Conservation (phyloP, 2,329 filamentous ascomycete species). For the Alternaria longipes region DNA sequence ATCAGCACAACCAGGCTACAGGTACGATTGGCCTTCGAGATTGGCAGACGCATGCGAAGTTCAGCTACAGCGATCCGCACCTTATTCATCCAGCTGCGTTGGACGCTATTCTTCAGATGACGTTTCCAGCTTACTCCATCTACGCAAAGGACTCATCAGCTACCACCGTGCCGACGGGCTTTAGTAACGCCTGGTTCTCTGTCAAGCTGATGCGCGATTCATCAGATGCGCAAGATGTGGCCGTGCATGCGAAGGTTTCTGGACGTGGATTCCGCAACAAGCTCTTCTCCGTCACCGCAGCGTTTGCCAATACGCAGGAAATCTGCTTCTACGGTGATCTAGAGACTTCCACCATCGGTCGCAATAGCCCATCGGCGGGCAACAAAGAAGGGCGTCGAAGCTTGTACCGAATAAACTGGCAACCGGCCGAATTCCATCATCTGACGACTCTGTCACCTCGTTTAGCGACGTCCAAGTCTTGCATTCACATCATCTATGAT, state of each 20-base stretch:
- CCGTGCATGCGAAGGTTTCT: conserved; percentile 17
- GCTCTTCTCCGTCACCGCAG: conserved; percentile 16
- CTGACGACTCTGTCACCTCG: background rate
- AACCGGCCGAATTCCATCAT: conserved; percentile 8
- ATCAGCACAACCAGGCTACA: conserved; percentile 10
- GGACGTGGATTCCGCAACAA: conserved; percentile 24
- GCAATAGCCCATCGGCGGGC: background rate
- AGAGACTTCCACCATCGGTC: conserved; percentile 23
- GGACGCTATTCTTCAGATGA: conserved; percentile 27
- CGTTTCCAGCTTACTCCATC: conserved; percentile 21
- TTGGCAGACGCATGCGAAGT: conserved; percentile 16
- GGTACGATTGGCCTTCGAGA: conserved; percentile 16
- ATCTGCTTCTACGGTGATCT: conserved; percentile 20
- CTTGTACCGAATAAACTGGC: conserved; percentile 19
- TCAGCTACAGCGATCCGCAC: conserved; percentile 13
- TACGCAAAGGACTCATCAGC: conserved; percentile 12
- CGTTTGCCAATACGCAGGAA: background rate
- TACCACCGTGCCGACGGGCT: conserved; percentile 22
- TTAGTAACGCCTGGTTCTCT: conserved; percentile 25
- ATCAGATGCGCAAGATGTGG: conserved; percentile 1
- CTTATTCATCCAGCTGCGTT: conserved; percentile 29
- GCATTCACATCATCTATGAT: conserved; percentile 15
- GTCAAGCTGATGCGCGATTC: background rate
- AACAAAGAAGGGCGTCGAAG: background rate
- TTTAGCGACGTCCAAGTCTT: background rate